A percentile compares a stretch with the other conserved stretches of the same genome.
Conservation (phyloP, 768 basidiomycete genomes). For the Mycena indigotica region DNA sequence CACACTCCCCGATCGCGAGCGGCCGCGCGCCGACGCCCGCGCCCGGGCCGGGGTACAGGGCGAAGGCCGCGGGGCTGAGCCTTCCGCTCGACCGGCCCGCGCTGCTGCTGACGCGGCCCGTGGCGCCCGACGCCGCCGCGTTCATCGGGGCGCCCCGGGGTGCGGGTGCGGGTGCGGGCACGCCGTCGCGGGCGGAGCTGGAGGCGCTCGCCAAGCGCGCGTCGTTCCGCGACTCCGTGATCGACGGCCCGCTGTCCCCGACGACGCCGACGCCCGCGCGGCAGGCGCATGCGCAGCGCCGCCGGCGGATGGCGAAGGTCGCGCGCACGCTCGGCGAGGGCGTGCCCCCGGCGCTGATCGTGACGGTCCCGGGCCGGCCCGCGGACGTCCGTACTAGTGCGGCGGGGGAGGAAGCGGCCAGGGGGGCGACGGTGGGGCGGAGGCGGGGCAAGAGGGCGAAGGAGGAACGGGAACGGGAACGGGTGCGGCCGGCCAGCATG, state of each 20-base stretch:
- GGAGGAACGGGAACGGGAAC: background rate
- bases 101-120: background rate
- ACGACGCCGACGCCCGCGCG: background rate
- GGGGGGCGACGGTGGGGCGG: background rate
- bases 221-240: too few relatives aligned
- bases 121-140: too few relatives aligned
- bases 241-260: background rate
- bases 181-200: too few relatives aligned
- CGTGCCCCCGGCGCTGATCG: background rate
- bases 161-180: too few relatives aligned
- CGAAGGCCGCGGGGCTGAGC: background rate
- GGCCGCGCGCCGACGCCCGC: background rate
- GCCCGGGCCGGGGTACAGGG: background rate
- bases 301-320: background rate
- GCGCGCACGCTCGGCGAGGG: background rate
- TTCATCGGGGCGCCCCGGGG: too few relatives aligned
- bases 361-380: background rate
- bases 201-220: background rate
- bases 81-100: background rate
- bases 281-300: background rate
- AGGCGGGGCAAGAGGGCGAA: background rate
- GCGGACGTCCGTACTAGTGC: background rate
- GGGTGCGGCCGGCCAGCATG: background rate
- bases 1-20: background rate
- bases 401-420: background rate